Base-by-base conservation (phyloP, 805 yeast species). In the Nakazawaea ambrosiae region DNA sequence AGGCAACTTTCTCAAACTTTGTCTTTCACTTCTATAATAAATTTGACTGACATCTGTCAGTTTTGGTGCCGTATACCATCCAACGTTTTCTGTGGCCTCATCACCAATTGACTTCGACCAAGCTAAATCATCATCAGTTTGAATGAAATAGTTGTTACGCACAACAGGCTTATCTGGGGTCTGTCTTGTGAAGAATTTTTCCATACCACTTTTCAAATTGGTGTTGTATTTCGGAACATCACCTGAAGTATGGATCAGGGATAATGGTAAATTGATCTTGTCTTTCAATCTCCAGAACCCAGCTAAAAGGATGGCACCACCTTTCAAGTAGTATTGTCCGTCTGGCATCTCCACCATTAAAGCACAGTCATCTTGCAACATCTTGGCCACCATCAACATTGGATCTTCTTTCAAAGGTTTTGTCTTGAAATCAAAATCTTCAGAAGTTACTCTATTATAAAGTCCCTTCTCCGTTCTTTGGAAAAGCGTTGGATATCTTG, bases 201-300 rank as follows among this genome's bases (percentile, higher is more conserved):
- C 79, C 86, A 79, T 79, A 4, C 82, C 79, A 24, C 58, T 55
- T 50, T 74, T 68, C 48, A 79, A 65, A 48, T 78, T 73, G 27
- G 69, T 72, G 37, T 71, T 63, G 49, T 70, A 79, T 49, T 78
- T 73, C 10, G 86, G 86, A 27, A 80, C 86, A 47, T 76, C 81
- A 20, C 84, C 86, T 31, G 71, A 59, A 8, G 79, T 73, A 51
- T 80, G 87, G 43, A 79, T 78, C 18, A 64, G 66, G 27, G 68
- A 59, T 31, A 79, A 55, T 14, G 81, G 76, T 56, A 70, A 55
- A 39, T 73, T 66, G 23, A 70, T 50, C 52, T 80, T 80, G 49
- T 80, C 86, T 37, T 58, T 65, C 29, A 80, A 64, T 50, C 83
- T 63, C 86, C 86, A 79, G 54, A 78, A 80, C 0, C 81, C 86